Conservation (phyloP, 768 basidiomycete genomes). For the Rhizopogon rudus region DNA sequence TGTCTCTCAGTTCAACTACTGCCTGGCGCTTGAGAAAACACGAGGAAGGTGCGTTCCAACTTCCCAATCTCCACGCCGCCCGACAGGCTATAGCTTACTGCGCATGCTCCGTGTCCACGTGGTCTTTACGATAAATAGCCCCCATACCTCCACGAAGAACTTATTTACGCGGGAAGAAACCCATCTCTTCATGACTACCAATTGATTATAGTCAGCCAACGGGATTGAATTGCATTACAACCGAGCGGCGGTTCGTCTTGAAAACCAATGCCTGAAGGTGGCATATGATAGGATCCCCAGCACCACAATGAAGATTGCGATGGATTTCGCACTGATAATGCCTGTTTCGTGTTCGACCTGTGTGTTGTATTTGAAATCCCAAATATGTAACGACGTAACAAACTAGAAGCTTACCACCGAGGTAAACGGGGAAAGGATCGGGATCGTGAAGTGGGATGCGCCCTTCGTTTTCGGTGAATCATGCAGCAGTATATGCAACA, state of each 20-base stretch:
- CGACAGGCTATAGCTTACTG: not conserved
- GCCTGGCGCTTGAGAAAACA: not conserved
- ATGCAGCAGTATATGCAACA: constrained; percentile 2
- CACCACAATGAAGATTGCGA: constrained; percentile 37
- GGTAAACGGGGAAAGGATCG: constrained; percentile 73
- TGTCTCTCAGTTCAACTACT: too few species aligned
- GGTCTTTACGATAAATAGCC: not conserved
- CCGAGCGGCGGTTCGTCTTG: not conserved
- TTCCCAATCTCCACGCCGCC: not conserved
- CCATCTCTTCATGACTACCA: constrained; percentile 2
- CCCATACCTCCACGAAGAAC: not conserved
- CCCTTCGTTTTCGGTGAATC: constrained; percentile 12
- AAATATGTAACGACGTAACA: not conserved
- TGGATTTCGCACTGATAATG: constrained; percentile 44
- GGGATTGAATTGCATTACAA: not conserved
- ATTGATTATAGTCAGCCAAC: not conserved
- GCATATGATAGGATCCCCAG: constrained; percentile 38
- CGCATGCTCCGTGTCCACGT: not conserved
- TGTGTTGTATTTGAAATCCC: not conserved
- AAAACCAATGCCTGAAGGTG: constrained; percentile 36
- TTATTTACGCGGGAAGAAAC: not conserved
- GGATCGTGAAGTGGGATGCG: constrained; percentile 68
- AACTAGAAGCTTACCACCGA: constrained; percentile 49
- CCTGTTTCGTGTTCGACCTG: constrained; percentile 78
- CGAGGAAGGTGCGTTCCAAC: not conserved